A percentile compares a stretch with the other conserved stretches of the same genome.
phyloP scores from a whole-genome alignment of 1,284 basidiomycete genomes.

The Dichomitus squalens region DNA sequence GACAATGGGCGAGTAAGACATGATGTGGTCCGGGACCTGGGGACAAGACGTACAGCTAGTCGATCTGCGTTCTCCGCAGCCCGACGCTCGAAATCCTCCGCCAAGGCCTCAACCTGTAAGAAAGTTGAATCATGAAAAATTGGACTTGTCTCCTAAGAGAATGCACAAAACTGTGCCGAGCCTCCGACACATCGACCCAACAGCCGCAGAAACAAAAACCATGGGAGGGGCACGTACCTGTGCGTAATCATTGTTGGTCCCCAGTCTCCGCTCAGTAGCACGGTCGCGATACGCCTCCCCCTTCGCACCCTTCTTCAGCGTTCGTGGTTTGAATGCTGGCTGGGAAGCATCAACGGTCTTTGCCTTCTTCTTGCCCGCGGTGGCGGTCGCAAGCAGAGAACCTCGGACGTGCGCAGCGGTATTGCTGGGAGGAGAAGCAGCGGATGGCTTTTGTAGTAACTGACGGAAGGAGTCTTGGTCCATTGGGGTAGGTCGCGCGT shows the following conservation, averaged over 20 bases:
- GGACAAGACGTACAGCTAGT: slow-evolving; percentile 47
- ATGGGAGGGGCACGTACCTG: slow-evolving; percentile 45
- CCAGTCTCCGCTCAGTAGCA: slow-evolving; percentile 66
- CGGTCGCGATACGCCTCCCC: slow-evolving; percentile 67
- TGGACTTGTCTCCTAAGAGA: no score
- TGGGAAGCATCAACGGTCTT: slow-evolving; percentile 30
- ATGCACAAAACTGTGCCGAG: no score
- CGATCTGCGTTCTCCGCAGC: slow-evolving; percentile 57
- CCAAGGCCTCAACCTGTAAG: slow-evolving; percentile 71
- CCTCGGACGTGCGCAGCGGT: slow-evolving; percentile 21
- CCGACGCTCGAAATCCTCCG: slow-evolving; percentile 78
- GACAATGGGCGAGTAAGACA: background rate
- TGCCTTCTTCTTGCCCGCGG: slow-evolving; percentile 26
- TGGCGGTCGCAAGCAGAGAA: slow-evolving; percentile 23
- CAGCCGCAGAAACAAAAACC: background rate
- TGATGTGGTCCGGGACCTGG: background rate
- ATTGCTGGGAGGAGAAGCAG: slow-evolving; percentile 1
- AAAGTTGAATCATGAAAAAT: background rate
- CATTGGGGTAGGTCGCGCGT: no score
- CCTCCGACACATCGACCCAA: no score
- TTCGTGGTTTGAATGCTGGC: slow-evolving; percentile 74
- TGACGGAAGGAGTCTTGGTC: slow-evolving; percentile 44
- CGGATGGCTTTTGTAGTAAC: slow-evolving; percentile 29
- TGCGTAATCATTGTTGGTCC: slow-evolving; percentile 68
- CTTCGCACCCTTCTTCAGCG: slow-evolving; percentile 57